A percentile compares a stretch with the other conserved stretches of the same genome.
phyloP scores from a whole-genome alignment of 305 asterid species.

The Fraxinus greggii region DNA sequence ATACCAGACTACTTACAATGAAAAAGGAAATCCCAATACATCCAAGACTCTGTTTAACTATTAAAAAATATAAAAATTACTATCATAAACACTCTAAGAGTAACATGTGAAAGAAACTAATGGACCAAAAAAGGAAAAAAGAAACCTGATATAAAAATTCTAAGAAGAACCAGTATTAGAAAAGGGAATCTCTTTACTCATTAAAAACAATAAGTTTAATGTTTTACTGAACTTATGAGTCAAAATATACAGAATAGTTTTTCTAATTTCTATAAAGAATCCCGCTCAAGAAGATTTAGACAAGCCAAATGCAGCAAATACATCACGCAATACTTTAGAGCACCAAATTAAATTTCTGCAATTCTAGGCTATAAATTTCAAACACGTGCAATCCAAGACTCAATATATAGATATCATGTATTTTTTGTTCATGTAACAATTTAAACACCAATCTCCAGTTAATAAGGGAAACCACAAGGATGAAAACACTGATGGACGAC shows the following conservation, averaged over 20 bases:
- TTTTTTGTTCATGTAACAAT: not conserved
- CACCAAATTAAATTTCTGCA: constrained; percentile 28
- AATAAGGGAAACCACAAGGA: not conserved
- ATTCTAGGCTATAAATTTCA: constrained; percentile 19
- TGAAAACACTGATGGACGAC: not conserved
- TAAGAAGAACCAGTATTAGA: constrained; percentile 3
- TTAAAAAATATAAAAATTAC: not conserved
- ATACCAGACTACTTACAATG: constrained; percentile 8
- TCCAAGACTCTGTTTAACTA: not conserved
- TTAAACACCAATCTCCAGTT: not conserved
- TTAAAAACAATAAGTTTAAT: constrained; percentile 13
- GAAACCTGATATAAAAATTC: not conserved
- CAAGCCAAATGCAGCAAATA: not conserved
- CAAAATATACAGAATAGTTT: constrained; percentile 12
- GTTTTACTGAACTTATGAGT: constrained; percentile 18
- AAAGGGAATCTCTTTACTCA: not conserved
- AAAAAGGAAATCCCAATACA: not conserved
- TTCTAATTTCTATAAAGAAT: constrained; percentile 21
- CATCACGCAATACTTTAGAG: constrained; percentile 22
- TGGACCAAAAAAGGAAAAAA: not conserved
- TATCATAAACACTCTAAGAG: constrained; percentile 2
- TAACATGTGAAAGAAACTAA: not conserved
- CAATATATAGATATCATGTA: not conserved
- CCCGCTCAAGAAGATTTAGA: constrained; percentile 4
- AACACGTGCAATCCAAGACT: not conserved